These are phyloP conservation scores for Chlamydomonas sp. DNA, from an alignment of 139 green algal genomes.

Conservation along the genomic window DNA sequence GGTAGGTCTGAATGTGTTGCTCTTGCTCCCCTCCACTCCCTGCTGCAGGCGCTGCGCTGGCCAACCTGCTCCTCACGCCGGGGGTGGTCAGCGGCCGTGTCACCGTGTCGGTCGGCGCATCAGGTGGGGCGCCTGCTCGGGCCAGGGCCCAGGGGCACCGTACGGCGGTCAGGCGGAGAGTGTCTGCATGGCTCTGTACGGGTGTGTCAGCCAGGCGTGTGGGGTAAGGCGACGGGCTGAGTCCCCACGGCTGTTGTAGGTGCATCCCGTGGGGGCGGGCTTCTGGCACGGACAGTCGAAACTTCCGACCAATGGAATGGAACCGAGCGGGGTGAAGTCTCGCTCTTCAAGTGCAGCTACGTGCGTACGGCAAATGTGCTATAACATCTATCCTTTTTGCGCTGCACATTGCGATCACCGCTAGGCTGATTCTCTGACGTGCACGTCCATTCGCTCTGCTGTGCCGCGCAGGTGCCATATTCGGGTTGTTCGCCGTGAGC, in stretches of 20 bases:
- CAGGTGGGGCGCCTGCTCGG: neutral
- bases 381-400: neutral
- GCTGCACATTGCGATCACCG: neutral
- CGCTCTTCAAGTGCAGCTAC: no score
- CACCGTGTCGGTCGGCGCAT: slow-evolving; percentile 65
- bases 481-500: slow-evolving; percentile 87
- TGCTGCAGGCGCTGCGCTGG: slow-evolving; percentile 60
- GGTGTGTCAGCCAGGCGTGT: no score
- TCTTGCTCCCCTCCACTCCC: neutral
- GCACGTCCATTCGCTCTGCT: neutral
- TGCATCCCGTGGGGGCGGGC: no score
- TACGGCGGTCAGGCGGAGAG: neutral
- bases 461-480: slow-evolving; percentile 76
- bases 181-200: no score
- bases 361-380: no score
- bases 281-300: no score
- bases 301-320: no score
- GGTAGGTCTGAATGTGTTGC: neutral
- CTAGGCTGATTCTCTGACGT: neutral
- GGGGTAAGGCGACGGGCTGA: no score
- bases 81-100: slow-evolving; percentile 10
- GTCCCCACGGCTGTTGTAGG: no score
- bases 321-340: no score
- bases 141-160: neutral
- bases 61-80: slow-evolving; percentile 49